phyloP scores from a whole-genome alignment of 2,329 filamentous ascomycete species.

The Bisporella sp. region DNA sequence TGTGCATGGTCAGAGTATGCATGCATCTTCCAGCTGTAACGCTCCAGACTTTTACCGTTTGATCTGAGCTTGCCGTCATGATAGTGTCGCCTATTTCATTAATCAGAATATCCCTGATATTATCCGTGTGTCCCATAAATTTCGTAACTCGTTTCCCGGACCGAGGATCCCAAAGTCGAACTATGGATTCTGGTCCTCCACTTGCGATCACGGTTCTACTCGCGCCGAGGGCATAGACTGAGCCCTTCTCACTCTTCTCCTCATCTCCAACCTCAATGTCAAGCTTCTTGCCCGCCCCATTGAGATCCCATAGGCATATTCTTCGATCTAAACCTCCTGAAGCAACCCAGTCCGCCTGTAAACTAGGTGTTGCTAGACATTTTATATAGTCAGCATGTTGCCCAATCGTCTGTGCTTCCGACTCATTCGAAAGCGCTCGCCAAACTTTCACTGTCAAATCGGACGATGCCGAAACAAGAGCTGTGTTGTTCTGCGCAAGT shows the following conservation, averaged over 20 bases:
- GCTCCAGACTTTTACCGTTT: conserved; percentile 97
- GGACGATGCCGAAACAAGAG: conserved; percentile 65
- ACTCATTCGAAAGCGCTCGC: conserved; percentile 64
- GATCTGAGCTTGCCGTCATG: conserved; percentile 89
- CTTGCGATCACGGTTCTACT: conserved; percentile 79
- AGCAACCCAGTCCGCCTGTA: conserved; percentile 75
- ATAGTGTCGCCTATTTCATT: conserved; percentile 85
- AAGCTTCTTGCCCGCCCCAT: conserved; percentile 76
- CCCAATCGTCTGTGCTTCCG: conserved; percentile 70
- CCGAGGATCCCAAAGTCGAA: conserved; percentile 85
- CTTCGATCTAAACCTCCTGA: conserved; percentile 90
- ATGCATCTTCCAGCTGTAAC: conserved; percentile 92
- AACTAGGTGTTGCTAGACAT: conserved; percentile 72
- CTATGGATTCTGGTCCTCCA: conserved; percentile 88
- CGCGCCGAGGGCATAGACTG: conserved; percentile 83
- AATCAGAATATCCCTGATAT: conserved; percentile 83
- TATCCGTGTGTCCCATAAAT: conserved; percentile 94
- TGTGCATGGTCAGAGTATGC: conserved; percentile 98
- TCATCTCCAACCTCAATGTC: conserved; percentile 82
- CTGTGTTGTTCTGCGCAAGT: conserved; percentile 56
- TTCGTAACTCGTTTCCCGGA: conserved; percentile 89
- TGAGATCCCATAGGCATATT: conserved; percentile 89
- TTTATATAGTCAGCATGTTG: conserved; percentile 96
- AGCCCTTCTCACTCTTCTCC: conserved; percentile 82
- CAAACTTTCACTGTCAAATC: conserved; percentile 69